Evolutionary conservation across 139 green algal species (phyloP).

Genomic region (Zygnema circumcarinatum): DNA sequence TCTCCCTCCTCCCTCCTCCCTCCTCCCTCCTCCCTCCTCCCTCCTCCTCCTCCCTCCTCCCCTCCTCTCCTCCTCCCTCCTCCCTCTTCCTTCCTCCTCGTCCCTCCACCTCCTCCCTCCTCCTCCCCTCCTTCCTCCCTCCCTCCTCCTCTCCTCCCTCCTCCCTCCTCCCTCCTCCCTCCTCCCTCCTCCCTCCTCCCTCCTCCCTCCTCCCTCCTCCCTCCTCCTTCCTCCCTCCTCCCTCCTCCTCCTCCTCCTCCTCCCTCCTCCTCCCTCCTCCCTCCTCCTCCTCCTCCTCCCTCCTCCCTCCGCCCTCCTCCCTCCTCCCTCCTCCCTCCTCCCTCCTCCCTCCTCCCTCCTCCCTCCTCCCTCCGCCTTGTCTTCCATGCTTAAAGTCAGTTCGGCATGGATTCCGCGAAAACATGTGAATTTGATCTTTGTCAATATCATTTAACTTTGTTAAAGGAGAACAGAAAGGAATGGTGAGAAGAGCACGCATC

Average conservation of each 20-base stretch:
- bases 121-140: not conserved
- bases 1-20: not conserved
- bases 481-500: no score
- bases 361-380: not conserved
- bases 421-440: no score
- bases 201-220: not conserved
- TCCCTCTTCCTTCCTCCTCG: not conserved
- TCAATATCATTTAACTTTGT: slow-evolving; percentile 10
- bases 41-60: not conserved
- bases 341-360: not conserved
- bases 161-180: not conserved
- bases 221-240: not conserved
- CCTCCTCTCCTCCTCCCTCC: not conserved
- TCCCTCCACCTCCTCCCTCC: not conserved
- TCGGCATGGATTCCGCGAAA: not conserved
- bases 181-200: not conserved
- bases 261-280: not conserved
- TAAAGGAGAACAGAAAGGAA: no score
- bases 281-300: not conserved
- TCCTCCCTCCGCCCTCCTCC: not conserved
- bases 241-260: not conserved
- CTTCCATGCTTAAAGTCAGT: not conserved
- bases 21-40: not conserved
- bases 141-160: not conserved
- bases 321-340: not conserved